Base-by-base conservation (phyloP, 768 basidiomycete genomes). In the Leccinum subgranulosum region DNA sequence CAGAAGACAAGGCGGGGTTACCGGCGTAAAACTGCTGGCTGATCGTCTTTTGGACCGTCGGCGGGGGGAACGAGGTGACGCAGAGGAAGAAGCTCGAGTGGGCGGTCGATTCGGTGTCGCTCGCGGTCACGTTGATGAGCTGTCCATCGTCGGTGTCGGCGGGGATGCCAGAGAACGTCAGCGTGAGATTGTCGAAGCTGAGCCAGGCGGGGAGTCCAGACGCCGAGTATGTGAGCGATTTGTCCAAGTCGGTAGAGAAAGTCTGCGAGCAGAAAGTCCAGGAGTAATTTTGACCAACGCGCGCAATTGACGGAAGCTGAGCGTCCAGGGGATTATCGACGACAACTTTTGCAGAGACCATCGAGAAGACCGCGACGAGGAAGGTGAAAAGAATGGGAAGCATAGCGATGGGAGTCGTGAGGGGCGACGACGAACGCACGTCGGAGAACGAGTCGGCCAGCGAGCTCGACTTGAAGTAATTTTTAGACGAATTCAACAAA, bases 241-340 rank as follows among this genome's bases (percentile, higher is more conserved):
- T 46, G 58, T 76, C 81, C 60, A 72, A 69, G 31, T 74, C 63
- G 9, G 81, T 80, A 29, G 71, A 66, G 73, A 95, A 96, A 0
- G 94, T 93, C 50, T 72, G 66, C 4, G 76, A 66, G 60, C 87
- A 81, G 64, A 91, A 79, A 14, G 84, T 71, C 87, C 92, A 98
- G 49, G 78, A 76, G 70, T 83, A 98, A 46, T 77, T 75, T 54
- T 81, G 63, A 66, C 77, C 76, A 39, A 86, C 72, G 58, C 91
- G 85, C 21, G 92, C 93, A 59, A 97, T 83, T 45, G 80, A 78
- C 19, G 94, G 93, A 46, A 85, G 81, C 74, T 98, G 95, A 31
- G 77, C 76, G 59, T 83, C 78, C 41, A 92, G 75, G 28, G 90
- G 84, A 68, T 82, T 81, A 49, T 76, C 67, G 46, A 94, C 76